These are phyloP conservation scores for Trichoderma reesei DNA, from an alignment of 495 filamentous ascomycete species.

Conservation along the genomic window DNA sequence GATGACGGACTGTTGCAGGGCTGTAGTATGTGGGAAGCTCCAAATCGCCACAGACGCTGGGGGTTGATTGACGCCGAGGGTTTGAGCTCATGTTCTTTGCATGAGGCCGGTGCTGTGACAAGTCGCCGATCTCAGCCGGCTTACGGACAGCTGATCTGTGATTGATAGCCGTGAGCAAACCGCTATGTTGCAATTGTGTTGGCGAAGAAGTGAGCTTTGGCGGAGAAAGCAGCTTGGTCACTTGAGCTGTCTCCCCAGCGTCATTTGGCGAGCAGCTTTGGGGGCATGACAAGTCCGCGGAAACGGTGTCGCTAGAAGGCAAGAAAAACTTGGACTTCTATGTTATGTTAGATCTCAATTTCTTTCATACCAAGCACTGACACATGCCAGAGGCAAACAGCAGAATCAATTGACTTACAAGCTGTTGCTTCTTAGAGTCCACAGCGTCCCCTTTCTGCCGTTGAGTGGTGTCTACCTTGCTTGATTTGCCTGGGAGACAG, in stretches of 20 bases:
- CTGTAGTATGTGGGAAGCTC: not conserved
- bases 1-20: not conserved
- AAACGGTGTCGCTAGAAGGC: not conserved
- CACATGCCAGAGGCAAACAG: not conserved
- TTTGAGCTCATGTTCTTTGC: not conserved
- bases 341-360: not conserved
- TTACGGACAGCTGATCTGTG: not conserved
- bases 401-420: not conserved
- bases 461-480: not conserved
- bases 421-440: not conserved
- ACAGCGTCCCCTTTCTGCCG: not conserved
- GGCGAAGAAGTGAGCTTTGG: not conserved
- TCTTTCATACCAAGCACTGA: not conserved
- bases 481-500: not conserved
- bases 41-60: conserved; percentile 8
- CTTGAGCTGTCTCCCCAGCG: too few species aligned
- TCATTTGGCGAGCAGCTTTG: not conserved
- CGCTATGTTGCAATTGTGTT: not conserved
- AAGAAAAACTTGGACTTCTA: not conserved
- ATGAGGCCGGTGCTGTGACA: not conserved
- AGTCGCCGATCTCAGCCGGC: not conserved
- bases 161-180: too few species aligned
- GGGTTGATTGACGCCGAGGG: not conserved
- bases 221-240: not conserved
- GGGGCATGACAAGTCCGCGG: not conserved